phyloP scores from a whole-genome alignment of 495 filamentous ascomycete genomes.

The Penicillium tannophilum region DNA sequence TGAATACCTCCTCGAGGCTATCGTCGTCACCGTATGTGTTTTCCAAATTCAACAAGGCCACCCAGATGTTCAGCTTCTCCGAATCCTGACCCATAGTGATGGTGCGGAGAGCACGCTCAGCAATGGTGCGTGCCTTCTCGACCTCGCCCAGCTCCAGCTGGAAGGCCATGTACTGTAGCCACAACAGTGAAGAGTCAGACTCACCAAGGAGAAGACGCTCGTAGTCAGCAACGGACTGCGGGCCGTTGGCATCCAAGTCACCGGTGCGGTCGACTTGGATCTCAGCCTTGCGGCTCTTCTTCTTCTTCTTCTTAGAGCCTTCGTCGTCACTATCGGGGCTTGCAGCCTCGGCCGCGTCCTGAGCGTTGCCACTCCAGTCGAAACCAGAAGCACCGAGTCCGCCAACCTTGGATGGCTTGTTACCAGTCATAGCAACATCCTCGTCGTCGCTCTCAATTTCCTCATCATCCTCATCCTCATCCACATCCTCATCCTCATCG shows the following conservation, averaged over 20 bases:
- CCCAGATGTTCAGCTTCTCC: constrained; percentile 94
- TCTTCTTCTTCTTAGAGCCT: constrained; percentile 65
- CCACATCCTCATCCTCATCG: constrained; percentile 32
- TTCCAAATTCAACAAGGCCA: constrained; percentile 90
- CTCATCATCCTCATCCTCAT: constrained; percentile 53
- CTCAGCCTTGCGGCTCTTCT: constrained; percentile 74
- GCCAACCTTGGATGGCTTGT: constrained; percentile 30
- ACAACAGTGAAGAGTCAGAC: constrained; percentile 84
- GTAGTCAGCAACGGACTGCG: constrained; percentile 85
- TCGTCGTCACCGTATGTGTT: constrained; percentile 87
- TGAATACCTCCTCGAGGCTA: constrained; percentile 83
- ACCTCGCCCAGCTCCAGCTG: constrained; percentile 89
- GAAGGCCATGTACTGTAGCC: constrained; percentile 97
- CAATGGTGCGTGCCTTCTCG: constrained; percentile 80
- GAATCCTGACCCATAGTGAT: constrained; percentile 85
- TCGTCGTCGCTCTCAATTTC: constrained; percentile 43
- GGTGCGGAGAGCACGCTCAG: constrained; percentile 82
- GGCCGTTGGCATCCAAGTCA: constrained; percentile 85
- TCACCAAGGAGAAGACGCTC: constrained; percentile 91
- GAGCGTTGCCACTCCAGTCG: constrained; percentile 75
- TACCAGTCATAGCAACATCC: constrained; percentile 35
- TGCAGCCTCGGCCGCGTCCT: constrained; percentile 47
- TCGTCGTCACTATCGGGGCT: constrained; percentile 51
- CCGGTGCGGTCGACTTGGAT: constrained; percentile 87
- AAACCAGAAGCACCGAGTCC: constrained; percentile 82